phyloP scores from a whole-genome alignment of 192 early-diverging fungal species.

The Coemansia sp. region DNA sequence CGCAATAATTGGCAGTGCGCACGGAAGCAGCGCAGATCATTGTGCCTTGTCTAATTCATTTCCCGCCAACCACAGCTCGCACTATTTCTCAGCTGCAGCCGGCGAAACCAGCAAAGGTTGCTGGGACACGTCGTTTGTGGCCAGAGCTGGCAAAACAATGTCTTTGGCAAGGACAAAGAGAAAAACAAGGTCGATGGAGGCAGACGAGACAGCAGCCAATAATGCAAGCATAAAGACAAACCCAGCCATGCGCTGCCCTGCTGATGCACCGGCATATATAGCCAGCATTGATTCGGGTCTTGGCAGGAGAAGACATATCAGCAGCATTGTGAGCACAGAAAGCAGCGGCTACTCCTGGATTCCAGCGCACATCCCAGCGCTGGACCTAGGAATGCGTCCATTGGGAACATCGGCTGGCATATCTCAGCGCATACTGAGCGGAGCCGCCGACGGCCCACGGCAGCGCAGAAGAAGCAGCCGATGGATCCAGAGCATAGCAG shows the following conservation, averaged over 20 bases:
- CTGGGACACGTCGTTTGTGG: neutral
- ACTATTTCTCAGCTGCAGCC: neutral
- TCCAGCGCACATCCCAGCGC: neutral
- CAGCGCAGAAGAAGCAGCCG: neutral
- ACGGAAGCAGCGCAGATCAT: neutral
- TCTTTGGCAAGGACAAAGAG: neutral
- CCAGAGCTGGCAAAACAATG: neutral
- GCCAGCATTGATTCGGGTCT: slow-evolving; percentile 10
- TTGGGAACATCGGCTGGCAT: neutral
- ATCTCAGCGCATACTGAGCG: slow-evolving; percentile 3
- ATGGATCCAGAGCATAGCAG: slow-evolving; percentile 40
- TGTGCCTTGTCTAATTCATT: neutral
- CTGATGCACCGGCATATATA: neutral
- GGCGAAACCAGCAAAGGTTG: neutral
- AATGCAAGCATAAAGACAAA: no score
- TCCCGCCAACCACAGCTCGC: neutral
- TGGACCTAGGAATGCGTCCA: neutral
- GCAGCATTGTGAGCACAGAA: neutral
- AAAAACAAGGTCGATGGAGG: neutral
- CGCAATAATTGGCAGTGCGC: neutral
- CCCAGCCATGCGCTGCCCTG: slow-evolving; percentile 2
- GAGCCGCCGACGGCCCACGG: neutral
- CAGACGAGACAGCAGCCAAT: no score
- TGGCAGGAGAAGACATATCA: slow-evolving; percentile 5
- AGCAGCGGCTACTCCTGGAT: neutral